These are phyloP conservation scores for Limonomyces culmigenus DNA, from an alignment of 1,284 basidiomycete genomes.

Conservation along the genomic window DNA sequence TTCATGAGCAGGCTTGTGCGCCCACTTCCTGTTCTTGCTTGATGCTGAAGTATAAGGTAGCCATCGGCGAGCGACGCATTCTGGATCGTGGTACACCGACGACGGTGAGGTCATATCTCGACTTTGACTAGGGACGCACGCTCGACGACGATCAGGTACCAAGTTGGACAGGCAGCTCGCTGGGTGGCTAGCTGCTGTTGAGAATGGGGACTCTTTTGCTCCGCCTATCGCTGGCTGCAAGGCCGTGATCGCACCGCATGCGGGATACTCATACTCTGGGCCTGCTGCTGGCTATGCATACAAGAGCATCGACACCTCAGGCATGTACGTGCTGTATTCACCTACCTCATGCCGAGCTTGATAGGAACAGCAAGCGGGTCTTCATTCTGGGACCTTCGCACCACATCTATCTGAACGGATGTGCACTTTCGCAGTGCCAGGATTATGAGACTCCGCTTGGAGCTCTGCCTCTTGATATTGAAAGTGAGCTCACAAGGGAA, in stretches of 20 bases:
- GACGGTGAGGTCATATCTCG: too few species aligned
- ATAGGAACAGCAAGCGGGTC: slow-evolving; percentile 55
- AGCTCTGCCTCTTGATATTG: slow-evolving; percentile 58
- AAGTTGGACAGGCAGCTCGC: slow-evolving; percentile 46
- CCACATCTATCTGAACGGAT: slow-evolving; percentile 76
- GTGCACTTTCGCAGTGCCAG: slow-evolving; percentile 67
- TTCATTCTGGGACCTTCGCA: slow-evolving; percentile 96
- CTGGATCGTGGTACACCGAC: slow-evolving; percentile 80
- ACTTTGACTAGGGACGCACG: too few species aligned
- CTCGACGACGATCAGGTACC: slow-evolving; percentile 33
- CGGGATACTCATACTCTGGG: slow-evolving; percentile 92
- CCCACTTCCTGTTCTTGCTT: too few species aligned
- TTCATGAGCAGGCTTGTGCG: too few species aligned
- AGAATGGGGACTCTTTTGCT: slow-evolving; percentile 25
- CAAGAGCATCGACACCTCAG: slow-evolving; percentile 64
- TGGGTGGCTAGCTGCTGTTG: slow-evolving; percentile 46
- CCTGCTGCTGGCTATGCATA: slow-evolving; percentile 94
- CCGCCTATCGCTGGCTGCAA: slow-evolving; percentile 67
- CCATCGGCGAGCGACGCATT: slow-evolving; percentile 59
- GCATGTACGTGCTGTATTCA: slow-evolving; percentile 41
- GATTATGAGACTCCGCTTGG: slow-evolving; percentile 83
- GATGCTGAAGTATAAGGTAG: too few species aligned
- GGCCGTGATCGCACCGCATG: slow-evolving; percentile 98
- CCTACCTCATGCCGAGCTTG: background rate
- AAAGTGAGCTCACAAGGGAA: slow-evolving; percentile 35